Evolutionary conservation across 164 flowering plant genomes (phyloP), one percentile per base, ranked within the genome.

Genomic region (Nymphaea thermarum): DNA sequence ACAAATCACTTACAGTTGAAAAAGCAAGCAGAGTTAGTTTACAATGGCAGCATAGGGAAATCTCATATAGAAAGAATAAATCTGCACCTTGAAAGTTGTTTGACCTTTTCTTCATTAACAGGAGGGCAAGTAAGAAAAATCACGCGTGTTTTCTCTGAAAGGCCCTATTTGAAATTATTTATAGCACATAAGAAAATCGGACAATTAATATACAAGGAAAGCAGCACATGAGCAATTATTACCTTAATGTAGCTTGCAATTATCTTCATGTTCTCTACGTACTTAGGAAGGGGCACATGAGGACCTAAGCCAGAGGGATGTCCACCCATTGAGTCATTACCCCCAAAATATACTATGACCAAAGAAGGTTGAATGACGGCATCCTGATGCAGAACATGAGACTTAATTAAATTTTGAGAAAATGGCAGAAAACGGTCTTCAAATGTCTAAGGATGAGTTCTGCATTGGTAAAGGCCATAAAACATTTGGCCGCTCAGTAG

Each of bases 331-430:
- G 99, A 87, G 80, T 94, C 99, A 79, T 94, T 94, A 42, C 99
- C 99, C 43, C 99, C 99, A 79, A 94, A 91, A 75, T 91, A 94
- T 43, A 87, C 91, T 47, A 94, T 84, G 59, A 94, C 87, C 75
- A 94, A 74, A 59, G 86, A 77, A 66, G 99, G 99, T 70, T 91
- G 96, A 66, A 77, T 68, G 18, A 81, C 74, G 47, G 87, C 93
- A 82, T 90, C 96, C 97, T 94, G 70, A 16, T 16, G 5, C 63
- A 60, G 11, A 45, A 45, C 11, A 10, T 45, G 11, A 45, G 53
- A 10, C 11, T 25, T 25, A 25, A 25, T 25, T 25, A 25, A 25
- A 25, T 25, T 25, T 25, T 25, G 1, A 25, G 36, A 25, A 25
- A 25, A 25, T 25, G 36, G 36, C 36, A 25, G 36, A 25, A 25